Conservation (phyloP, 2,329 filamentous ascomycete species). For the Fusarium sp. region DNA sequence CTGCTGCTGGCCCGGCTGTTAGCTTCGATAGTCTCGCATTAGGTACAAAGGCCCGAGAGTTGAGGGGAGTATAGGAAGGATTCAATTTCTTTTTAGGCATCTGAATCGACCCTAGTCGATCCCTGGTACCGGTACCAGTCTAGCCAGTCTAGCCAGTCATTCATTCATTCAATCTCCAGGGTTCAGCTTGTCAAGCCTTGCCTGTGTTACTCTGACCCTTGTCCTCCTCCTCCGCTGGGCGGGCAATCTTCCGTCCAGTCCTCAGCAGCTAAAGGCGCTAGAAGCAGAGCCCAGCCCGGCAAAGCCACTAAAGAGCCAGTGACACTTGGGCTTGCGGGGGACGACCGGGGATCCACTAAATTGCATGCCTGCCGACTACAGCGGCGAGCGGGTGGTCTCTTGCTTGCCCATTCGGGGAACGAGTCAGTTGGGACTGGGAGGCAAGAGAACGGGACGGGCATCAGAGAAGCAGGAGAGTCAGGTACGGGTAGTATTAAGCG, state of each 20-base stretch:
- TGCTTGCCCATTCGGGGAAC: conserved; percentile 11
- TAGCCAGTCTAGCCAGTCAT: too few species aligned
- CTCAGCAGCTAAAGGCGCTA: not conserved
- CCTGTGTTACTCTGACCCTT: not conserved
- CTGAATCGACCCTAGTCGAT: too few species aligned
- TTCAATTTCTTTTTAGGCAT: not conserved
- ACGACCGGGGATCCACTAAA: conserved; percentile 24
- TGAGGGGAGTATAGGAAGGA: not conserved
- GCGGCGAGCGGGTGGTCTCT: not conserved
- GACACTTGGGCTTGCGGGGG: too few species aligned
- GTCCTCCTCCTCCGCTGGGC: not conserved
- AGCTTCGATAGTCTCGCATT: conserved; percentile 42
- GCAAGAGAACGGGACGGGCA: not conserved
- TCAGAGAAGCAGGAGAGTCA: not conserved
- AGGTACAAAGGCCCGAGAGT: conserved; percentile 31
- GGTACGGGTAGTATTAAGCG: conserved; percentile 35
- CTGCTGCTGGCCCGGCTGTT: conserved; percentile 12
- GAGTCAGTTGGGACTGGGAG: conserved; percentile 33
- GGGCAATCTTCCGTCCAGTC: not conserved
- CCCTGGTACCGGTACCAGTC: too few species aligned
- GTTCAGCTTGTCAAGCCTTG: not conserved
- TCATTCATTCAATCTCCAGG: too few species aligned
- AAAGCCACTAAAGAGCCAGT: not conserved
- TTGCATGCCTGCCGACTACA: conserved; percentile 8
- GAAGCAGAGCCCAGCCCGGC: not conserved